Conservation (phyloP, 192 early-diverging fungal species). For the Coemansia aciculifera region DNA sequence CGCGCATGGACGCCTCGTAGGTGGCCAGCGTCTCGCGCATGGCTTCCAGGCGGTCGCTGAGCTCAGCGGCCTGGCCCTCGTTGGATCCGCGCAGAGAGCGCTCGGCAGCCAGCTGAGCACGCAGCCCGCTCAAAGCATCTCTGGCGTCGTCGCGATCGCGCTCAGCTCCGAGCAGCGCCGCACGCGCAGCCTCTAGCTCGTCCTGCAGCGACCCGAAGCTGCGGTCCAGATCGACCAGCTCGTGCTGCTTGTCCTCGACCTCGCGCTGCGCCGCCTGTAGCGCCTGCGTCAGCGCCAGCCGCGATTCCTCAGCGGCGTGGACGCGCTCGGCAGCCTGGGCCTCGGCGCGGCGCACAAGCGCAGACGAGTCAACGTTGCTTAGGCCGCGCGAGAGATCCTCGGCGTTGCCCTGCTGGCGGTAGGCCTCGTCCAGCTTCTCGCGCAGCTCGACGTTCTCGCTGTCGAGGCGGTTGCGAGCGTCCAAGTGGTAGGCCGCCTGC, state of each 20-base stretch:
- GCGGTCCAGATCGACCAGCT: slow-evolving; percentile 56
- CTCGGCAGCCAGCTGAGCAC: slow-evolving; percentile 40
- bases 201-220: slow-evolving; percentile 53
- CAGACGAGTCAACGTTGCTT: slow-evolving; percentile 40
- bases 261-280: slow-evolving; percentile 76
- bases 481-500: slow-evolving; percentile 70
- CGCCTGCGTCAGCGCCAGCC: slow-evolving; percentile 73
- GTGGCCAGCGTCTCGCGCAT: slow-evolving; percentile 57
- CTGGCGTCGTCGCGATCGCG: slow-evolving; percentile 50
- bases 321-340: slow-evolving; percentile 73
- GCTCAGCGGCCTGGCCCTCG: slow-evolving; percentile 46
- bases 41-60: slow-evolving; percentile 37
- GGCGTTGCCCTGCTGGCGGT: slow-evolving; percentile 58
- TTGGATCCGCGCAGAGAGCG: slow-evolving; percentile 42
- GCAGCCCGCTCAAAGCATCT: slow-evolving; percentile 31
- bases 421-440: slow-evolving; percentile 60
- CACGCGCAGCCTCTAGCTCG: slow-evolving; percentile 40
- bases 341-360: slow-evolving; percentile 34
- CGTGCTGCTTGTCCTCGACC: slow-evolving; percentile 74
- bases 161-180: slow-evolving; percentile 35
- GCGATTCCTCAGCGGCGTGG: slow-evolving; percentile 78
- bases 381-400: slow-evolving; percentile 60
- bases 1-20: slow-evolving; percentile 59
- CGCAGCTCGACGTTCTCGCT: slow-evolving; percentile 65
- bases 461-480: slow-evolving; percentile 62